Percentiles rank a stretch among this genome's conserved stretches.
phyloP scores from a whole-genome alignment of 176 grass and related monocot species.

The Ananas comosus region DNA sequence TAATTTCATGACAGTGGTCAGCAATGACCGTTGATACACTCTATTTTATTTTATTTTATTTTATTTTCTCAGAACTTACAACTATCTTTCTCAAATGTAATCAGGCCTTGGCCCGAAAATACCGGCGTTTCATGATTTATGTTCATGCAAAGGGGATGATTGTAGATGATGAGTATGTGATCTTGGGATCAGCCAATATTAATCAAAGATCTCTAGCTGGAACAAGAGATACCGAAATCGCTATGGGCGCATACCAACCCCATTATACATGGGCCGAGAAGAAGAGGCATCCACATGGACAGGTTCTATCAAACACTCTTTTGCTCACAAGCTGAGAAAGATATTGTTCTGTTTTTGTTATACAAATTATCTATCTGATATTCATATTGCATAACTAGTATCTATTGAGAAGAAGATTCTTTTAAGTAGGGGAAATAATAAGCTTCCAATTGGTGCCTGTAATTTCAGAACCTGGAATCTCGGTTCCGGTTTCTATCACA shows the following conservation, averaged over 20 bases:
- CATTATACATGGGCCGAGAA: conserved; percentile 64
- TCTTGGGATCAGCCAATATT: conserved; percentile 92
- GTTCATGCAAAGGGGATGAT: conserved; percentile 97
- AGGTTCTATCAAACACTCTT: conserved; percentile 30
- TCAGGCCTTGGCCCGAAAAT: conserved; percentile 52
- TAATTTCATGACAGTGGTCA: neutral
- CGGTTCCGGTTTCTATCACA: too few relatives aligned
- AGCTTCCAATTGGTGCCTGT: too few relatives aligned
- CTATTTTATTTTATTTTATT: too few relatives aligned
- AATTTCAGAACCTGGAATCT: too few relatives aligned
- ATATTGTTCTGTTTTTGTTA: too few relatives aligned
- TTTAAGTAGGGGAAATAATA: too few relatives aligned
- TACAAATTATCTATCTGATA: too few relatives aligned
- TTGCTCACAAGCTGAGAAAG: too few relatives aligned
- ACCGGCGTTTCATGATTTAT: conserved; percentile 90
- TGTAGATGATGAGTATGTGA: conserved; percentile 84
- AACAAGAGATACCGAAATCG: conserved; percentile 93
- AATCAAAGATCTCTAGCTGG: conserved; percentile 88
- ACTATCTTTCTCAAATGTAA: conserved; percentile 6
- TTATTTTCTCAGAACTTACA: neutral
- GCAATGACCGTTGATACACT: too few relatives aligned
- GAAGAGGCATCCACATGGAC: conserved; percentile 51
- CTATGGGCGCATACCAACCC: conserved; percentile 98
- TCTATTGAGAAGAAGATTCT: too few relatives aligned
- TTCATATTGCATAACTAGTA: too few relatives aligned